Percentiles rank a stretch among this genome's conserved stretches.
phyloP scores from a whole-genome alignment of 257 asterid species.

The Capsicum chinense region DNA sequence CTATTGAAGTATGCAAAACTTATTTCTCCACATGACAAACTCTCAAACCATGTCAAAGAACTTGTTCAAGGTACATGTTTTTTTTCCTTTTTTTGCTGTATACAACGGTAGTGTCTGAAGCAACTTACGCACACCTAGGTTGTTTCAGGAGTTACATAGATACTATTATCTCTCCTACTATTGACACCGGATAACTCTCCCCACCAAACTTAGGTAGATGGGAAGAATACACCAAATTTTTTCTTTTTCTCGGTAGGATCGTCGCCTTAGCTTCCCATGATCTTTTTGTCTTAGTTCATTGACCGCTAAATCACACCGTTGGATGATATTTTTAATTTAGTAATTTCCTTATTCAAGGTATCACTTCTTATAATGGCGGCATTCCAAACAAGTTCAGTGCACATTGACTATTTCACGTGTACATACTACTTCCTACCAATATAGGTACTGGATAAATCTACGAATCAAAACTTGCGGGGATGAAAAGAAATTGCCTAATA shows the following conservation, averaged over 20 bases:
- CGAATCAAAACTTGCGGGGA: not conserved
- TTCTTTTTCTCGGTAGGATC: not conserved
- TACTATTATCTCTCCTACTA: not conserved
- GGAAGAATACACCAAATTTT: not conserved
- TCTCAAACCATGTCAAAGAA: constrained; percentile 59
- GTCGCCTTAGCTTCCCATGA: too few species aligned
- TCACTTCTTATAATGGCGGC: too few species aligned
- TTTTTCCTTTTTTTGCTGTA: not conserved
- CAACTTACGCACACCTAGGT: not conserved
- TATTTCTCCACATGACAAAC: constrained; percentile 63
- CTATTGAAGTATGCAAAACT: constrained; percentile 66
- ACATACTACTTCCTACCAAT: not conserved
- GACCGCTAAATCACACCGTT: too few species aligned
- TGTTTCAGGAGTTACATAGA: not conserved
- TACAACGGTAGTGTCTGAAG: too few species aligned
- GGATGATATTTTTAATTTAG: too few species aligned
- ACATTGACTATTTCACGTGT: not conserved
- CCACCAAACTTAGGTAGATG: not conserved
- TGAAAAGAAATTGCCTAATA: not conserved
- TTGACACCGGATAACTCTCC: not conserved
- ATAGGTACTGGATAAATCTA: not conserved
- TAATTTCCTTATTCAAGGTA: too few species aligned
- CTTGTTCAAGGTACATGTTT: constrained; percentile 55
- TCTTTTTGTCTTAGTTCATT: too few species aligned
- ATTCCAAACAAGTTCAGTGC: too few species aligned